Evolutionary conservation across 306 rosid genomes (phyloP).

Genomic region (Albizia julibrissin): DNA sequence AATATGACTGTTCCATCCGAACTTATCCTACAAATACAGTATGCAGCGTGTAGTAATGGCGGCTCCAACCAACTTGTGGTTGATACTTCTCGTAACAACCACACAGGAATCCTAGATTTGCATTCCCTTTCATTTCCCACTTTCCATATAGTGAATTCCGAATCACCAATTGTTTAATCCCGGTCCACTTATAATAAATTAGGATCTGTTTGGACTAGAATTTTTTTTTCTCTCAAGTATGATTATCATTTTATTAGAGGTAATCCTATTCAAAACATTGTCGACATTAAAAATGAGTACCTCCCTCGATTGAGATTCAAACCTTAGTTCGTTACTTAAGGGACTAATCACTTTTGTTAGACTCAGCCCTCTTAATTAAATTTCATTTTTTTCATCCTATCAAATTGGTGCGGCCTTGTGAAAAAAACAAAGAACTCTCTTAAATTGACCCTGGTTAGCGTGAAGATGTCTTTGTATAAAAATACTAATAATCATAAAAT

Average conservation of each 20-base stretch:
- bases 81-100: not conserved
- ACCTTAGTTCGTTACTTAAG: fast-evolving
- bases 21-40: not conserved
- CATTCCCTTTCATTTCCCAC: not conserved
- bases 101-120: not conserved
- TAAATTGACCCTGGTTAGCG: not conserved
- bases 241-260: too few relatives aligned
- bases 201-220: not conserved
- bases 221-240: too few relatives aligned
- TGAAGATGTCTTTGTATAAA: not conserved
- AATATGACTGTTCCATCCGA: not conserved
- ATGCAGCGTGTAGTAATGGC: not conserved
- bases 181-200: not conserved
- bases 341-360: fast-evolving
- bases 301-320: too few relatives aligned
- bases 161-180: not conserved
- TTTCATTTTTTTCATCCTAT: not conserved
- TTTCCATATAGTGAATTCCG: not conserved
- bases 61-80: not conserved
- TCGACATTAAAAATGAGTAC: too few relatives aligned
- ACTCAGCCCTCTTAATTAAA: too few relatives aligned
- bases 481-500: not conserved
- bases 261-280: too few relatives aligned
- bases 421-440: not conserved
- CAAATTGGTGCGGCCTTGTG: not conserved